Evolutionary conservation across 106 monocot species (phyloP), one percentile per base, ranked within the genome.

Genomic region (Dioscorea dumetorum): DNA sequence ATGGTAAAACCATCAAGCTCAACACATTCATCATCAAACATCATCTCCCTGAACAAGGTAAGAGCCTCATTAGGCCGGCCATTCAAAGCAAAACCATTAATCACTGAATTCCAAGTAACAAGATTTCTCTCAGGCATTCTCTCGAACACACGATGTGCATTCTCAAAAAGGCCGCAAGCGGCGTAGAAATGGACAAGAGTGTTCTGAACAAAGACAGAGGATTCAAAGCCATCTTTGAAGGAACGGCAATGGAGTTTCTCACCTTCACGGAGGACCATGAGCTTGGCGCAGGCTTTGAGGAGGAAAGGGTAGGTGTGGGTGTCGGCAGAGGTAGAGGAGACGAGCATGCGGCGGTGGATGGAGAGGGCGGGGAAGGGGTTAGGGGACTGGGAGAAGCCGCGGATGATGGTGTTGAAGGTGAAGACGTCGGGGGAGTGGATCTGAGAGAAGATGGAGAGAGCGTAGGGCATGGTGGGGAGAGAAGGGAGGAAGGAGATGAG

Each of bases 221-320:
- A 41, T 8, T 21, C 67, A 18, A 76, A 54, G 15, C 86, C 91
- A 63, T 90, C 66, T 49, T 54, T 66, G 14, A 85, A 33, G 17
- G 84, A 48, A 24, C 71, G 63, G 2, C 71, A 70, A 56, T 99
- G 97, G 62, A 99, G 61, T 41, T 50, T 23, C 73, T 87, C 80
- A 28, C 92, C 97, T 22, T 86, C 51, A 10, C 69, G 56, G 61
- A 82, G 63, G 10, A 62, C 56, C 18, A 75, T 49, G 64, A 99
- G 84, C 59, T 73, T 78, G 49, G 92, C 86, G 60, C 87, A 90
- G 23, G 97, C 89, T 65, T 89, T 90, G 80, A 99, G 74, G 61
- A 93, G 74, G 71, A 85, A 90, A 4, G 97, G 97, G 70, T 90
- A 99, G 23, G 93, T 93, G 87, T 90, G 87, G 53, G 80, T 76